These are phyloP conservation scores for Talaromyces proteolyticus DNA, from an alignment of 495 filamentous ascomycete species.

Conservation along the genomic window DNA sequence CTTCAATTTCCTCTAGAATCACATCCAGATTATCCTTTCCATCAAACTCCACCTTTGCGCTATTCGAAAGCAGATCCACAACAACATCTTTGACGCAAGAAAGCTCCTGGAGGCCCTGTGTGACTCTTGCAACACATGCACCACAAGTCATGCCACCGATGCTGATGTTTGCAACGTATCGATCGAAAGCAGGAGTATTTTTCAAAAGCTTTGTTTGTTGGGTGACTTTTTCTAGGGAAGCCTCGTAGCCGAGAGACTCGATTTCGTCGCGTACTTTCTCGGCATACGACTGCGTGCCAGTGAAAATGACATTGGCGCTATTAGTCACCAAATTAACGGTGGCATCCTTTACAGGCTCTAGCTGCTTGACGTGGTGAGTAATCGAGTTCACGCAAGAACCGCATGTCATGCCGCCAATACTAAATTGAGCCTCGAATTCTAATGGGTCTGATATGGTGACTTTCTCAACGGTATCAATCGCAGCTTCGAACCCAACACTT, in stretches of 20 bases:
- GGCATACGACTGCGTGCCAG: constrained; percentile 17
- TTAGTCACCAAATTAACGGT: constrained; percentile 40
- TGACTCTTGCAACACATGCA: constrained; percentile 63
- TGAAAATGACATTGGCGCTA: constrained; percentile 34
- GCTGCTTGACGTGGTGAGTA: constrained; percentile 24
- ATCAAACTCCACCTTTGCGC: constrained; percentile 58
- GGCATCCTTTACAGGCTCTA: constrained; percentile 29
- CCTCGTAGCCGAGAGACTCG: constrained; percentile 35
- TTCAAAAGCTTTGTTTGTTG: no score
- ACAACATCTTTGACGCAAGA: constrained; percentile 57
- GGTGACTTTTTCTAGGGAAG: constrained; percentile 25
- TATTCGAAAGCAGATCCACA: constrained; percentile 70
- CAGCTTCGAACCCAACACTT: constrained; percentile 51
- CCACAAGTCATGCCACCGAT: constrained; percentile 85
- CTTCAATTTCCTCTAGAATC: constrained; percentile 67
- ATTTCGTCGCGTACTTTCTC: constrained; percentile 24
- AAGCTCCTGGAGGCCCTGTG: constrained; percentile 53
- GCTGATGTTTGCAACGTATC: constrained; percentile 55
- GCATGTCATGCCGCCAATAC: constrained; percentile 46
- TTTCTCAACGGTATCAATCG: constrained; percentile 34
- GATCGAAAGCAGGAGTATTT: constrained; percentile 1
- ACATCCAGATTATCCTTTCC: constrained; percentile 46
- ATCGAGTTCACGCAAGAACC: constrained; percentile 40
- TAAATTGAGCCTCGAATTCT: constrained; percentile 31
- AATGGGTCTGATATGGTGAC: constrained; percentile 7